Conservation (phyloP, 306 rosid species). For the Citrullus amarus region DNA sequence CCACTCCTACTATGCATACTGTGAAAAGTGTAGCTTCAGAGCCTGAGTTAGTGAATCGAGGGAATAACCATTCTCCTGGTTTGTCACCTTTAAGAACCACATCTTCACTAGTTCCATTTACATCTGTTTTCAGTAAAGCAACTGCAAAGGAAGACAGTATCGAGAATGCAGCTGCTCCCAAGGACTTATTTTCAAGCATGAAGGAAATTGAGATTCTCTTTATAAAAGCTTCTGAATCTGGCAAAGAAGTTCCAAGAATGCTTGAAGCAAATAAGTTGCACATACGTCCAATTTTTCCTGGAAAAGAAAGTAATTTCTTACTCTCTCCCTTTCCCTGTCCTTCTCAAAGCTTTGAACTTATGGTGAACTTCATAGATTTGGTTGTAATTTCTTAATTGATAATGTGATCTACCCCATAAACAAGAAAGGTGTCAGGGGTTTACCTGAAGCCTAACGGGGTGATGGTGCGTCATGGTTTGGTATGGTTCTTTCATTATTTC, state of each 20-base stretch:
- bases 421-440: not conserved
- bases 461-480: not conserved
- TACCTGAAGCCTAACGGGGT: not conserved
- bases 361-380: not conserved
- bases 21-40: conserved; percentile 36
- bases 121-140: conserved; percentile 32
- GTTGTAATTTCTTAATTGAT: not conserved
- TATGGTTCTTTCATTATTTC: not conserved
- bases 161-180: conserved; percentile 48
- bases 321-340: conserved; percentile 17
- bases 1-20: conserved; percentile 24
- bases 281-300: conserved; percentile 63
- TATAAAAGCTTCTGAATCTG: conserved; percentile 69
- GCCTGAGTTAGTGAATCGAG: conserved; percentile 34
- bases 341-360: not conserved
- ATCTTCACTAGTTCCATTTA: conserved; percentile 23
- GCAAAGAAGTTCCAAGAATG: conserved; percentile 94
- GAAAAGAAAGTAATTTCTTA: conserved; percentile 53
- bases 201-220: conserved; percentile 69
- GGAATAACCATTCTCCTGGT: conserved; percentile 37
- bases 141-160: conserved; percentile 32
- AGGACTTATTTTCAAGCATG: conserved; percentile 70
- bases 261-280: conserved; percentile 94
- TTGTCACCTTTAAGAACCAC: conserved; percentile 37
- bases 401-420: not conserved